phyloP scores from a whole-genome alignment of 768 basidiomycete genomes.

The Coprinellus micaceus region DNA sequence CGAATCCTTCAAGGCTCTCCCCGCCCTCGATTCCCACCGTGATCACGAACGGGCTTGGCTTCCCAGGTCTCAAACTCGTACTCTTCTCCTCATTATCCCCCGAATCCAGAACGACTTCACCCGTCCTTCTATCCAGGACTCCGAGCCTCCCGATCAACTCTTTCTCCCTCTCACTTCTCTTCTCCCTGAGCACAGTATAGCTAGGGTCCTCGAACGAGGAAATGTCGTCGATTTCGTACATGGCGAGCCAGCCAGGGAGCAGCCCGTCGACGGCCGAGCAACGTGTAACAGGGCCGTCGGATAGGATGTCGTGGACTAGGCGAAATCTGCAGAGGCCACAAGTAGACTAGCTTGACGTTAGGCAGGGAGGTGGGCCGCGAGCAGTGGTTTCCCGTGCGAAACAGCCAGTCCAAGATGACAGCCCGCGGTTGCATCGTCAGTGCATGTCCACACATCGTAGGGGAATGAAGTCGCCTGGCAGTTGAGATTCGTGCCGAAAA shows the following conservation, averaged over 20 bases:
- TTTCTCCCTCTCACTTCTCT: conserved; percentile 42
- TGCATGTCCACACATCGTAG: too few relatives aligned
- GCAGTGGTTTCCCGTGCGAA: too few relatives aligned
- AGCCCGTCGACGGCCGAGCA: conserved; percentile 35
- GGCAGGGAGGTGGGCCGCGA: too few relatives aligned
- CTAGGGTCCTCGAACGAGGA: conserved; percentile 37
- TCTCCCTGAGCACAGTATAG: conserved; percentile 42
- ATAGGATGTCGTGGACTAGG: too few relatives aligned
- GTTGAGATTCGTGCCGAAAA: too few relatives aligned
- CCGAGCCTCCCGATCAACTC: conserved; percentile 39
- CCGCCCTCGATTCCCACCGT: conserved; percentile 19
- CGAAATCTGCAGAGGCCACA: too few relatives aligned
- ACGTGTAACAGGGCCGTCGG: too few relatives aligned
- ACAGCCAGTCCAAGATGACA: too few relatives aligned
- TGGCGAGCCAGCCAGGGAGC: conserved; percentile 43
- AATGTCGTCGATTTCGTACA: conserved; percentile 46
- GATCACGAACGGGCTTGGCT: conserved; percentile 16
- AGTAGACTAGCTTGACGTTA: too few relatives aligned
- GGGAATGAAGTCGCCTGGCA: too few relatives aligned
- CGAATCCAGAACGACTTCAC: conserved; percentile 20
- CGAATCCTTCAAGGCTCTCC: too few relatives aligned
- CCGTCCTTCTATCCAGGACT: conserved; percentile 41
- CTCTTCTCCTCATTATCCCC: conserved; percentile 3
- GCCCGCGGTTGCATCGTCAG: too few relatives aligned
- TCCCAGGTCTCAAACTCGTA: conserved; percentile 15